Evolutionary conservation across 2,329 filamentous ascomycete species (phyloP).

Genomic region (Hymenoscyphus infarciens): DNA sequence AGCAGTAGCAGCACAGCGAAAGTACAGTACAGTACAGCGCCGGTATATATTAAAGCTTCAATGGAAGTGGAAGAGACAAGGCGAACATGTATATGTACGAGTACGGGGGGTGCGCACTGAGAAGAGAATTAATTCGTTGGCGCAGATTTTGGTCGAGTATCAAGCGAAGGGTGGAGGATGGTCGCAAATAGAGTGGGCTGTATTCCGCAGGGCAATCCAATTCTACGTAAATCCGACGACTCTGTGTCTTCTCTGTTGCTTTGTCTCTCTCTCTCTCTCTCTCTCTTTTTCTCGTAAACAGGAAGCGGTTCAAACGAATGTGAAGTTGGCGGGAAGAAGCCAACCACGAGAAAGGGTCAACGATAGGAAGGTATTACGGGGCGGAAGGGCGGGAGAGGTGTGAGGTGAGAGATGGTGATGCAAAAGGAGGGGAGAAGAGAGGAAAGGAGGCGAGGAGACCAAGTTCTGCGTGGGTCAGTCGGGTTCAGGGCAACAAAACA

Average conservation of each 20-base stretch:
- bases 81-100: neutral
- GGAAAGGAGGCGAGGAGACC: too few relatives aligned
- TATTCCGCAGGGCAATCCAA: neutral
- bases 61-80: neutral
- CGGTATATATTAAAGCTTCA: neutral
- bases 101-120: neutral
- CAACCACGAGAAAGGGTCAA: neutral
- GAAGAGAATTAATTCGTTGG: neutral
- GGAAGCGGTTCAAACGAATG: slow-evolving; percentile 6
- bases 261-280: neutral
- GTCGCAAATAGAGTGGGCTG: slow-evolving; percentile 2
- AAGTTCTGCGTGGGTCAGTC: too few relatives aligned
- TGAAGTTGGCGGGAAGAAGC: neutral
- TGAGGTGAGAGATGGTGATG: slow-evolving; percentile 2
- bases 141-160: neutral
- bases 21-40: neutral
- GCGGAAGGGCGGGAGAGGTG: neutral
- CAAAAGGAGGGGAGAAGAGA: neutral
- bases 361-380: neutral
- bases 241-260: neutral
- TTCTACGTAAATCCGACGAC: neutral
- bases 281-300: neutral
- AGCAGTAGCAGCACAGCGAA: too few relatives aligned
- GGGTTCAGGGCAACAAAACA: too few relatives aligned
- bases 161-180: neutral